phyloP scores from a whole-genome alignment of 768 basidiomycete species.

The Panaeolus papilionaceus region DNA sequence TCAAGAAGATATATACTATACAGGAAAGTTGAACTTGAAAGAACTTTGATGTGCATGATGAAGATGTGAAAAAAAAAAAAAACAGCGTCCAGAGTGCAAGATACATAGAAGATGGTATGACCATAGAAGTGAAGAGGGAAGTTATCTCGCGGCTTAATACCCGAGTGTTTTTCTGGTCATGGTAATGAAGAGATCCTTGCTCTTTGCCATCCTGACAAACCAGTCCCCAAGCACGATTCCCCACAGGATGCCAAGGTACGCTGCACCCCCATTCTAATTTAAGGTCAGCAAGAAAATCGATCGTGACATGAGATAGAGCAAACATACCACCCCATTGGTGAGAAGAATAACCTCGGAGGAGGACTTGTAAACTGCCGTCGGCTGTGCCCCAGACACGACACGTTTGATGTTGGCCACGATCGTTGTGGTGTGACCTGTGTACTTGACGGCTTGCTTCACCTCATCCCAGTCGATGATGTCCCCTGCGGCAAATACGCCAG shows the following conservation, averaged over 20 bases:
- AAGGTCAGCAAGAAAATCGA: not conserved
- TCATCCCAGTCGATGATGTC: slow-evolving; percentile 70
- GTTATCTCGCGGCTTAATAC: not conserved
- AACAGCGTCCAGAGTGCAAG: too few species aligned
- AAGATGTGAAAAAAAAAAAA: too few species aligned
- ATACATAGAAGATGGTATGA: too few species aligned
- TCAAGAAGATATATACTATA: too few species aligned
- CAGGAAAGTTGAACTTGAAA: too few species aligned
- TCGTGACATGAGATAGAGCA: not conserved
- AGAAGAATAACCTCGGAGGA: slow-evolving; percentile 32
- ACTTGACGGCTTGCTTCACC: slow-evolving; percentile 62
- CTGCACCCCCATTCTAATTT: slow-evolving; percentile 28
- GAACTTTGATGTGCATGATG: too few species aligned
- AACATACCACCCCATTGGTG: slow-evolving; percentile 31
- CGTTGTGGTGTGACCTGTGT: slow-evolving; percentile 45
- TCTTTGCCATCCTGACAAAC: slow-evolving; percentile 48
- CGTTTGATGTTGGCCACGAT: slow-evolving; percentile 54
- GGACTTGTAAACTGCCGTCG: slow-evolving; percentile 35
- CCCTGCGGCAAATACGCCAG: slow-evolving; percentile 66
- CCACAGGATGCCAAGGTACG: slow-evolving; percentile 43
- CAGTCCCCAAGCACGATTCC: slow-evolving; percentile 54
- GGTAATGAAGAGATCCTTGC: slow-evolving; percentile 38
- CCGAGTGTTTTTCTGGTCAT: slow-evolving; percentile 27
- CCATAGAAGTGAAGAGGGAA: too few species aligned
- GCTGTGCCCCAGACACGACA: slow-evolving; percentile 31